A percentile compares a stretch with the other conserved stretches of the same genome.
Conservation (phyloP, 2,329 filamentous ascomycete genomes). For the Pseudocercospora ulei region DNA sequence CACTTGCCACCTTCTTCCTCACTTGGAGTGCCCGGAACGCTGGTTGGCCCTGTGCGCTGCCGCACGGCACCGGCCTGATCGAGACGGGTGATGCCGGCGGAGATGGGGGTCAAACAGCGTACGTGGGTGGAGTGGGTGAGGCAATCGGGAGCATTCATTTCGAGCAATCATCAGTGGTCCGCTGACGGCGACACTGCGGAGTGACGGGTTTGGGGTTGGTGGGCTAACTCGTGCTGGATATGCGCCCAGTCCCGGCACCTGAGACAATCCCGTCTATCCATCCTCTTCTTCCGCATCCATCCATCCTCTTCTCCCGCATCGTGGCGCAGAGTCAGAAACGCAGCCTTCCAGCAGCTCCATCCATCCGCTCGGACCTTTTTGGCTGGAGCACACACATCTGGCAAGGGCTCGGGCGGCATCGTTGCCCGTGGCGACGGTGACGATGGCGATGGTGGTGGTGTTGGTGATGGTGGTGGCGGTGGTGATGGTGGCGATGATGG, state of each 20-base stretch:
- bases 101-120: conserved; percentile 12
- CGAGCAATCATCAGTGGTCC: conserved; percentile 1
- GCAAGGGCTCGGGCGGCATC: conserved; percentile 1
- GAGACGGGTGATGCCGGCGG: conserved; percentile 10
- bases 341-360: conserved; percentile 1
- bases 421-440: conserved; percentile 4
- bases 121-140: conserved; percentile 4
- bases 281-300: not conserved
- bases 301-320: not conserved
- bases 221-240: conserved; percentile 3
- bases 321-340: conserved; percentile 1
- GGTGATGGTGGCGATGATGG: not conserved
- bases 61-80: not conserved
- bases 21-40: too few species aligned
- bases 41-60: too few species aligned
- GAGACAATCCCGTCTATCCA: not conserved
- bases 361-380: not conserved
- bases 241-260: not conserved
- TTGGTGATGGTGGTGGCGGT: not conserved
- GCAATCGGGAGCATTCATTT: conserved; percentile 3
- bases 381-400: not conserved
- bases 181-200: too few species aligned
- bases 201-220: too few species aligned
- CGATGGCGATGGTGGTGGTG: too few species aligned
- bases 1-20: too few species aligned